Percentiles rank a stretch among this genome's conserved stretches.
These are phyloP conservation scores for Ballota nigra DNA, from an alignment of 257 asterid genomes.

Conservation along the genomic window DNA sequence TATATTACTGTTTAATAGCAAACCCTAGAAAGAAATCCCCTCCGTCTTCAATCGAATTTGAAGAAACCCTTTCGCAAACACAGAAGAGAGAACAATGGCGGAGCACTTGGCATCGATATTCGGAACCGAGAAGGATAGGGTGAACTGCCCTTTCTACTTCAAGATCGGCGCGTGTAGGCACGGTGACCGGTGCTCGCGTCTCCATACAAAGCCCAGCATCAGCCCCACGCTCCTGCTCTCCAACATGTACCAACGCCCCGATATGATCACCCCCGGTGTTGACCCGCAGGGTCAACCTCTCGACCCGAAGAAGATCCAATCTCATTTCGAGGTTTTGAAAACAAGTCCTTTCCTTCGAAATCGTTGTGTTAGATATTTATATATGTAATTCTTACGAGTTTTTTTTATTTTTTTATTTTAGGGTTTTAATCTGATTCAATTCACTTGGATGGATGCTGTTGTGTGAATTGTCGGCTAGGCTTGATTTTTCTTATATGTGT, in stretches of 20 bases:
- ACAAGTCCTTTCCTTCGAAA: neutral
- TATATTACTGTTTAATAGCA: neutral
- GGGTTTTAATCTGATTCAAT: neutral
- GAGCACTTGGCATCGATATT: constrained; percentile 43
- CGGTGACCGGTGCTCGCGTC: constrained; percentile 84
- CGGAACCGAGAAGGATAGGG: constrained; percentile 58
- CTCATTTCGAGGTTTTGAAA: constrained; percentile 57
- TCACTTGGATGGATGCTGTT: neutral
- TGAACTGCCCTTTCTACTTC: constrained; percentile 82
- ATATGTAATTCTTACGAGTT: neutral
- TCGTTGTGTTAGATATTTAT: neutral
- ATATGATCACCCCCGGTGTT: constrained; percentile 84
- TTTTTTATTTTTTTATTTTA: neutral
- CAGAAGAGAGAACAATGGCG: constrained; percentile 24
- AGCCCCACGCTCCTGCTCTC: constrained; percentile 74
- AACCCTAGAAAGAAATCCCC: constrained; percentile 22
- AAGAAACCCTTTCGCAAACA: neutral
- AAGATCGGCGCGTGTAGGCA: constrained; percentile 92
- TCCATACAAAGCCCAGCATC: constrained; percentile 78
- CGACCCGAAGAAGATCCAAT: constrained; percentile 74
- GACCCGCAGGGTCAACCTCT: constrained; percentile 79
- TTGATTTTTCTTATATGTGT: neutral
- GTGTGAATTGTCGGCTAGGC: neutral
- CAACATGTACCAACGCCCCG: constrained; percentile 88
- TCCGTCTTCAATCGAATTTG: neutral